Evolutionary conservation across 2,329 filamentous ascomycete genomes (phyloP), one percentile per base, ranked within the genome.

Genomic region (Gaeumannomyces tritici): DNA sequence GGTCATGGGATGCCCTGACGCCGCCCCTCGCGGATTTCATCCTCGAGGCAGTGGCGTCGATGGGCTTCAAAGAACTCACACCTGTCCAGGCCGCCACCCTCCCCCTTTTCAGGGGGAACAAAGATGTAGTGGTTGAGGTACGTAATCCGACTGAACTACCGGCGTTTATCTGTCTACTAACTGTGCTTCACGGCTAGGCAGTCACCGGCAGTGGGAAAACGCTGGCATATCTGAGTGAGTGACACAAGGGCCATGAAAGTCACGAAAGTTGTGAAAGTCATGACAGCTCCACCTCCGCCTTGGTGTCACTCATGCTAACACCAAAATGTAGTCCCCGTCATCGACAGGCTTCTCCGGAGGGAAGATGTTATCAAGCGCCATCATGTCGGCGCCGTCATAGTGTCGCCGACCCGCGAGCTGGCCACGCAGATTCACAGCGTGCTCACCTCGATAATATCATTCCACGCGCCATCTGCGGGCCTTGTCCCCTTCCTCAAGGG

Each of bases 71-170:
- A 21, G 65, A 68, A 42, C 82, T 66, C 88, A 89, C 73, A 93
- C 93, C 93, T 1, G 93, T 97, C n/a, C 93, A 98, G 76, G 91
- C 93, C 57, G 93, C 91, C 64, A 89, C 91, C 5, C 89, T 97
- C 67, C 91, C 92, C 15, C 83, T 96, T 61, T 95, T 96, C 72
- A 87, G 93, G 76, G 88, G 86, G 61, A 90, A 96, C 73, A 96
- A 96, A 71, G 92, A 96, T 74, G 90, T 96, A 5, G 92, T 96
- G 1, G 92, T 96, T 7, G 91, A 96, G 78, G 86, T 85, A 72
- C 58, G 65, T 47, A 29, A 55, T 11, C 26, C 21, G 8, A 31
- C 2, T 1, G 11, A 13, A 7, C 4, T 4, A 62, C 24, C 12
- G 24, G 15, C 35, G 21, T 55, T 33, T 28, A 62, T 69, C 29